Base-by-base conservation (phyloP, 768 basidiomycete genomes). In the Hericium rajendrae region DNA sequence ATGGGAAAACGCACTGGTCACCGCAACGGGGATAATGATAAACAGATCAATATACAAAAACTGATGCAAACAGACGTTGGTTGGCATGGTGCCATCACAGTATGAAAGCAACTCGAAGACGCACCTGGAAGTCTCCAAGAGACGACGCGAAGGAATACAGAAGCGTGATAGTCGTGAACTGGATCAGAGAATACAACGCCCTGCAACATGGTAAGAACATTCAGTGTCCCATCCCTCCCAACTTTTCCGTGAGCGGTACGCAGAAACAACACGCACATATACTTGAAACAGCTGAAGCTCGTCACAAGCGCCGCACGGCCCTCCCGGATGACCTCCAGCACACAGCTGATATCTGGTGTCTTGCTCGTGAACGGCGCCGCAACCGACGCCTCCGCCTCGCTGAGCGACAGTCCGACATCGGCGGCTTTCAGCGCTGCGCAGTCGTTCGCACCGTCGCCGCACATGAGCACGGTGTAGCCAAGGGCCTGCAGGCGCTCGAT, bases 241-340 rank as follows among this genome's bases (percentile, higher is more conserved):
- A 22, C 37, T 32, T 11, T n/a, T 20, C 52, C 26, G 5, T 5
- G 26, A 26, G 26, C 26, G 5, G 26, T 5, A 26, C 26, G 26
- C 43, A 20, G 49, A 38, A 41, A 13, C 48, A 20, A 37, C 26
- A 76, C 91, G 71, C 64, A 94, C 95, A 99, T 99, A 67, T 97
- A 99, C 72, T 99, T 99, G 84, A 99, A 99, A 73, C 95, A 98
- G 63, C 93, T 94, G 72, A 99, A 99, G 69, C 93, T 95, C 1
- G 97, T 98, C 54, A 97, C 95, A 54, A 99, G 76, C 1, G 97
- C 95, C 8, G 93, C 91, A 48, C 97, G 79, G 8, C 97, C 97
- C 68, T 99, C 95, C 66, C 87, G 92, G 74, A 99, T 94, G 53
- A 99, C 89, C 64, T 98, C 94, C 32, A 98, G 78, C 48, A 97